A percentile compares a stretch with the other conserved stretches of the same genome.
These are phyloP conservation scores for Pleurotus platypus DNA, from an alignment of 768 basidiomycete species.

Conservation along the genomic window DNA sequence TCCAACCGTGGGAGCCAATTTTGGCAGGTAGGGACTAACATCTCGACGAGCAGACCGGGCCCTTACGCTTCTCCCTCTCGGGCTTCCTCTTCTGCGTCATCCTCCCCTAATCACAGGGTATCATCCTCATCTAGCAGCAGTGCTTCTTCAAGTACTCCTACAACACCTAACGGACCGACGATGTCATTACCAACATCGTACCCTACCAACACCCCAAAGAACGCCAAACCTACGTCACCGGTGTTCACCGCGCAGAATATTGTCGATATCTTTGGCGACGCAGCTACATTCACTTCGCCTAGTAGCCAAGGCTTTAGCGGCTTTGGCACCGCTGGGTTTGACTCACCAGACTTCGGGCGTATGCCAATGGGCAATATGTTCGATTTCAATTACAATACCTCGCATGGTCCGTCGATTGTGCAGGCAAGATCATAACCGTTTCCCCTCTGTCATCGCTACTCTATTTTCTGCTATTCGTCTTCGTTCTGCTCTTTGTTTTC, in stretches of 20 bases:
- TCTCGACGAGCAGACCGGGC: no score
- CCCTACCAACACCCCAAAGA: background rate
- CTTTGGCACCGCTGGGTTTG: no score
- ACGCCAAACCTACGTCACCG: background rate
- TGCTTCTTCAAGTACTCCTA: constrained; percentile 10
- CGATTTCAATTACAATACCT: background rate
- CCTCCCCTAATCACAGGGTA: constrained; percentile 4
- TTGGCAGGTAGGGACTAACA: no score
- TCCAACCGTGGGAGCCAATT: no score
- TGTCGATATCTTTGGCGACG: constrained; percentile 1
- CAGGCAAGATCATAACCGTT: background rate
- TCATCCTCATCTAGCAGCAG: constrained; percentile 10
- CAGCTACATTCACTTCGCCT: background rate
- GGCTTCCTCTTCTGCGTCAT: constrained; percentile 10
- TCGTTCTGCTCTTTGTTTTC: no score
- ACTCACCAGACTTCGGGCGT: background rate
- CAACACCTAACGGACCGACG: background rate
- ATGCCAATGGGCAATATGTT: background rate
- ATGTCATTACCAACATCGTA: background rate
- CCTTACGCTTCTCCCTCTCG: constrained; percentile 9
- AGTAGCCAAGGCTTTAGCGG: no score
- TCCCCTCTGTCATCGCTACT: no score
- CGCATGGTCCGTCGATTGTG: background rate
- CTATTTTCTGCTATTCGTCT: no score
- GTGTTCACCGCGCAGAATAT: background rate